Base-by-base conservation (phyloP, 148 eudicot species). In the Chenopodium berlandieri region DNA sequence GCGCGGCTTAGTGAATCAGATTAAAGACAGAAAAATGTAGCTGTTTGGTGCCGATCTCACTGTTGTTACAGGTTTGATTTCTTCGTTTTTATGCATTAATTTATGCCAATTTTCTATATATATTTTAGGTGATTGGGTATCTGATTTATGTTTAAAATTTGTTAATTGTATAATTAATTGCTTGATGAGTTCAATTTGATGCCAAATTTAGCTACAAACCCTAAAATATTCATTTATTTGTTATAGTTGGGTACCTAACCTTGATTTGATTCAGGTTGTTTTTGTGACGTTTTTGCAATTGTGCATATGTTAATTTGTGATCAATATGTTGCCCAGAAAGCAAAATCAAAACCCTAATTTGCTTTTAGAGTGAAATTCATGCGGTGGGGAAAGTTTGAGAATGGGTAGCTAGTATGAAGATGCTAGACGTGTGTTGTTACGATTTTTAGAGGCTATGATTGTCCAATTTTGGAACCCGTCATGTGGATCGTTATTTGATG, bases 11-110 rank as follows among this genome's bases (percentile, higher is more conserved):
- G 34, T 32, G 3, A 32, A 32, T 32, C 34, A 32, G 34, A 32
- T 32, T 32, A 1, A 32, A 83, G 56, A 60, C n/a, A 31, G 50
- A 74, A 73, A 73, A 52, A 85, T 87, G 92, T 88, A 90, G 92
- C 17, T 74, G 25, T 88, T 90, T 69, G 94, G 83, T 19, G 75
- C 87, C 82, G 91, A 85, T 31, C 91, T 91, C 82, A 91, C 91
- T 30, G 91, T 91, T 63, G 90, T 91, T 52, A 89, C 94, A 62
- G 94, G 93, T 89, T 37, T 31, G 0, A 50, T 40, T 7, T 17
- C 46, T 63, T 19, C 27, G 3, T 73, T 46, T 47, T 74, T 25
- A 25, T 40, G 10, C 17, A 7, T 40, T 20, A 7, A 47, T 47
- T 47, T 47, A 9, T 9, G 50, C 50, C 9, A 47, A 47, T 8